phyloP scores from a whole-genome alignment of 2,329 filamentous ascomycete species.

The Rhynchosporium secalis region DNA sequence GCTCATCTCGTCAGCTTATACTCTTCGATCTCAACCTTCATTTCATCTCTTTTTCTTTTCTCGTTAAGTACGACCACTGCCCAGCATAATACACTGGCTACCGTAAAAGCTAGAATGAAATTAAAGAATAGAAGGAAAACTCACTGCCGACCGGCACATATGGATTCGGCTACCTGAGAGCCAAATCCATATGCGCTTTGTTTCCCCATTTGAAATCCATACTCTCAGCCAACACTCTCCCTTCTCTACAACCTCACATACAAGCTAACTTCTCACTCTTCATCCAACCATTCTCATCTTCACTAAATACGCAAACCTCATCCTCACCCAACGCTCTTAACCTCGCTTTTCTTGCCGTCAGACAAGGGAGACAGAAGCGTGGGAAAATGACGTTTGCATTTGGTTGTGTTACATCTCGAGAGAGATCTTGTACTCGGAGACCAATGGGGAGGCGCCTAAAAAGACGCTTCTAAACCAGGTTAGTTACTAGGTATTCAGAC shows the following conservation, averaged over 20 bases:
- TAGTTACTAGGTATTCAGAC: not conserved
- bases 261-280: not conserved
- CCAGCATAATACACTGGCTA: not conserved
- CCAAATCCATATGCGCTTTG: not conserved
- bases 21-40: not conserved
- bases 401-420: not conserved
- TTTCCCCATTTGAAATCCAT: not conserved
- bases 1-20: not conserved
- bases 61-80: no score
- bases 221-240: not conserved
- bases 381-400: not conserved
- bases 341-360: not conserved
- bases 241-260: not conserved
- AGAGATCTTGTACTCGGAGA: conserved; percentile 1
- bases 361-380: not conserved
- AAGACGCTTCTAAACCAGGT: not conserved
- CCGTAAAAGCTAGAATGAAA: not conserved
- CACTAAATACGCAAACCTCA: not conserved
- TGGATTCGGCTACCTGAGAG: not conserved
- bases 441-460: not conserved
- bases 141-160: not conserved
- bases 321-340: not conserved
- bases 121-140: not conserved
- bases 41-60: not conserved
- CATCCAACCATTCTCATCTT: not conserved